Evolutionary conservation across 768 basidiomycete genomes (phyloP).

Genomic region (Collybia nuda): DNA sequence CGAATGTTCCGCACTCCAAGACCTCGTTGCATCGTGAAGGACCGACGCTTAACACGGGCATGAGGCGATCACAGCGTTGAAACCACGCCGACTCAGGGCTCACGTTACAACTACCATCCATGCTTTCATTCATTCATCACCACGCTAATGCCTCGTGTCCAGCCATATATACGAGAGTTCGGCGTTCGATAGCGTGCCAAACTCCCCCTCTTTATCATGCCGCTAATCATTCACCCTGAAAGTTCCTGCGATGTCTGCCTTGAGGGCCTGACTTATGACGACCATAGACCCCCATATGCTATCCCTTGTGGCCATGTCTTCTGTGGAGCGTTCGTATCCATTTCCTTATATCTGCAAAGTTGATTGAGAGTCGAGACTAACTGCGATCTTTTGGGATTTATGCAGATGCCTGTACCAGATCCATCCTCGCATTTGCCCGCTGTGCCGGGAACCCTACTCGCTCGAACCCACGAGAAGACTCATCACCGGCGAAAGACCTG

Average conservation of each 20-base stretch:
- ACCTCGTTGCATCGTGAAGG: too few species aligned
- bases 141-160: background rate
- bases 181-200: too few species aligned
- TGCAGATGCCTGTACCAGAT: slow-evolving; percentile 13
- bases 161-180: too few species aligned
- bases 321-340: slow-evolving; percentile 56
- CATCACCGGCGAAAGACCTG: slow-evolving; percentile 22
- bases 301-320: slow-evolving; percentile 81
- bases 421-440: slow-evolving; percentile 14
- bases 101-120: too few species aligned
- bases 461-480: slow-evolving; percentile 17
- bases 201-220: slow-evolving; percentile 8
- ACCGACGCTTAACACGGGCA: too few species aligned
- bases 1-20: background rate
- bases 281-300: slow-evolving; percentile 57
- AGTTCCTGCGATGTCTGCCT: slow-evolving; percentile 80
- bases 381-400: background rate
- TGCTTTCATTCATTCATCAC: too few species aligned
- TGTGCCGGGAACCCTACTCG: slow-evolving; percentile 15
- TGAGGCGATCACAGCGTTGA: too few species aligned
- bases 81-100: too few species aligned
- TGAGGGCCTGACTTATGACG: slow-evolving; percentile 57
- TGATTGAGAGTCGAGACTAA: background rate
- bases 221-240: slow-evolving; percentile 64
- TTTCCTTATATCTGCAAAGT: background rate